Evolutionary conservation across 2,329 filamentous ascomycete genomes (phyloP).

Genomic region (Colletotrichum plurivorum): DNA sequence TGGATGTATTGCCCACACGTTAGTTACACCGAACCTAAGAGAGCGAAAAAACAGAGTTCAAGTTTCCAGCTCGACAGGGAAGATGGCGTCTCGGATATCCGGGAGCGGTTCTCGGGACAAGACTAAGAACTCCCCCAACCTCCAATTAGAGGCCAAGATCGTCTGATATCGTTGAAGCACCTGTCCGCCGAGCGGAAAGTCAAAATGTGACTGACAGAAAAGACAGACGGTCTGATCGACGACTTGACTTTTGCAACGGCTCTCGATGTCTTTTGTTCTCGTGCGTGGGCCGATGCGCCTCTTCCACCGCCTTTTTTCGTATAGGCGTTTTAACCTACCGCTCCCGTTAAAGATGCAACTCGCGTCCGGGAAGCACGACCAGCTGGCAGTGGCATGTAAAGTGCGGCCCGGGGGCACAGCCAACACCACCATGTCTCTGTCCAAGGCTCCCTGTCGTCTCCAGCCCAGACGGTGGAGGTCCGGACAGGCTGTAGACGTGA

Average conservation of each 20-base stretch:
- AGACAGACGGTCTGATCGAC: background rate
- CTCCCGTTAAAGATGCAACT: no score
- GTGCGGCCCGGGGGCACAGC: conserved; percentile 10
- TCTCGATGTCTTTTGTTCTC: background rate
- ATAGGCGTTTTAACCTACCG: background rate
- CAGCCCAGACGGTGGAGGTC: conserved; percentile 4
- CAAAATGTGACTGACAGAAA: no score
- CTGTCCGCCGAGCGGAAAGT: no score
- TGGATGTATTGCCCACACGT: no score
- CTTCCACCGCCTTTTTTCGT: background rate
- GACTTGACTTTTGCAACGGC: no score
- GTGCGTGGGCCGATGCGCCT: background rate
- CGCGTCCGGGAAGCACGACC: background rate
- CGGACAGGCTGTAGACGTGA: conserved; percentile 21
- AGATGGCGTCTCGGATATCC: conserved; percentile 5
- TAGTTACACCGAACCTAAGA: no score
- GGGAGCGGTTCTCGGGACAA: background rate
- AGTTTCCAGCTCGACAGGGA: conserved; percentile 22
- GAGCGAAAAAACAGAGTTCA: no score
- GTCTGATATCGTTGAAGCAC: conserved; percentile 1
- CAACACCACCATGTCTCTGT: conserved; percentile 4
- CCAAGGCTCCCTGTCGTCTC: background rate
- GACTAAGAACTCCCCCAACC: background rate
- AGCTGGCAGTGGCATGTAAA: conserved; percentile 13
- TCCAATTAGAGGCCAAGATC: background rate